Evolutionary conservation across 116 monocot species (phyloP).

Genomic region (Zostera marina): DNA sequence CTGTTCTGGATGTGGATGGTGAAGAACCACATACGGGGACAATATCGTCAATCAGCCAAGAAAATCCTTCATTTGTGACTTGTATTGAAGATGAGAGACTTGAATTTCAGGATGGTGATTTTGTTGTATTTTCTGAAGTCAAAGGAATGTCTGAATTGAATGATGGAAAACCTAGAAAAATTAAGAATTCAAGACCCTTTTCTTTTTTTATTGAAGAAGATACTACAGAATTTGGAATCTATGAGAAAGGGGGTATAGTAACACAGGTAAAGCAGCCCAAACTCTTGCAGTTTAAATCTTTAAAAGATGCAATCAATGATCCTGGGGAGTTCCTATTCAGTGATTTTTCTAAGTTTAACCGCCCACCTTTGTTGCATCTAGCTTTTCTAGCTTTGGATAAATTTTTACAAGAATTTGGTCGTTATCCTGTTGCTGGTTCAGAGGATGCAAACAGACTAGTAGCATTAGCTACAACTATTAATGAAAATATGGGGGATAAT

Average conservation of each 20-base stretch:
- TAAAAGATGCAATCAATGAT: slow-evolving; percentile 30
- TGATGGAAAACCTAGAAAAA: slow-evolving; percentile 41
- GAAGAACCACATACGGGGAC: slow-evolving; percentile 38
- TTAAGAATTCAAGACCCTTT: slow-evolving; percentile 32
- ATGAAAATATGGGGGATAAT: slow-evolving; percentile 18
- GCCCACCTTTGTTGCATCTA: slow-evolving; percentile 27
- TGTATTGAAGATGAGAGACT: slow-evolving; percentile 45
- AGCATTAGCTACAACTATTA: slow-evolving; percentile 12
- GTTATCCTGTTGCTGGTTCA: slow-evolving; percentile 28
- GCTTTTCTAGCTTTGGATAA: slow-evolving; percentile 42
- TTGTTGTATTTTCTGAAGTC: slow-evolving; percentile 37
- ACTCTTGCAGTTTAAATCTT: slow-evolving; percentile 26
- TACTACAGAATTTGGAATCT: slow-evolving; percentile 20
- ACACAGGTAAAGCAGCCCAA: slow-evolving; percentile 43
- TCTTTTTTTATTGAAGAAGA: slow-evolving; percentile 38
- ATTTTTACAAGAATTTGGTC: slow-evolving; percentile 20
- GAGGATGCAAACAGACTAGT: slow-evolving; percentile 25
- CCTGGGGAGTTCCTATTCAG: slow-evolving; percentile 39
- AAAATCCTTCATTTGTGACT: slow-evolving; percentile 25
- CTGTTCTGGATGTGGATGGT: slow-evolving; percentile 38
- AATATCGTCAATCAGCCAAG: slow-evolving; percentile 35
- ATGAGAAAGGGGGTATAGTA: slow-evolving; percentile 32
- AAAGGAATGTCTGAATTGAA: slow-evolving; percentile 34
- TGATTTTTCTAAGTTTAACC: slow-evolving; percentile 47
- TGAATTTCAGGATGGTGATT: slow-evolving; percentile 49